These are phyloP conservation scores for Wickerhamomyces bisporus DNA, from an alignment of 805 yeast species.

Conservation along the genomic window DNA sequence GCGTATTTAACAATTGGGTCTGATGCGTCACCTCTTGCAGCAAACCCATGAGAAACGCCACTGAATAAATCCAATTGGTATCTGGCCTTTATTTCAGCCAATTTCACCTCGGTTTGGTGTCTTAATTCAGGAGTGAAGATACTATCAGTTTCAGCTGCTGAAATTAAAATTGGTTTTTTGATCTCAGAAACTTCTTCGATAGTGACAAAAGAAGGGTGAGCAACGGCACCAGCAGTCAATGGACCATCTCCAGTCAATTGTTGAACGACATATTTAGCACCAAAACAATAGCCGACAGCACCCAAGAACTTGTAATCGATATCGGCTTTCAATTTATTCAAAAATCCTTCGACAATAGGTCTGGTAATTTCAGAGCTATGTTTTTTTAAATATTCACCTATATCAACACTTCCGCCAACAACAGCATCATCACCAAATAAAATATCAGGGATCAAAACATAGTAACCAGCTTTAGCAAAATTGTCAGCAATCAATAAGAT, in stretches of 20 bases:
- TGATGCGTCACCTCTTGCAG: slow-evolving; percentile 68
- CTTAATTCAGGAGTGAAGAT: slow-evolving; percentile 63
- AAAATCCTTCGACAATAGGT: slow-evolving; percentile 44
- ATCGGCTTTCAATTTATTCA: slow-evolving; percentile 39
- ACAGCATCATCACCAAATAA: slow-evolving; percentile 46
- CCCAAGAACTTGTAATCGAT: slow-evolving; percentile 44
- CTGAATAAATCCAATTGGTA: slow-evolving; percentile 60
- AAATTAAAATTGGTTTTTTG: slow-evolving; percentile 48
- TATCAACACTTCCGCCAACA: slow-evolving; percentile 18
- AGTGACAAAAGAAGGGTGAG: slow-evolving; percentile 77
- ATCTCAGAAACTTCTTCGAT: slow-evolving; percentile 61
- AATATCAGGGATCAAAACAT: slow-evolving; percentile 73
- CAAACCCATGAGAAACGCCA: slow-evolving; percentile 71
- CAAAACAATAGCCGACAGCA: slow-evolving; percentile 78
- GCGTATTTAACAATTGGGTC: slow-evolving; percentile 55
- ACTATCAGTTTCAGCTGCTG: slow-evolving; percentile 69
- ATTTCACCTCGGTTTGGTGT: slow-evolving; percentile 51
- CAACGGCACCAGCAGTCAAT: slow-evolving; percentile 62
- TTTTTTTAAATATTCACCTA: slow-evolving; percentile 43
- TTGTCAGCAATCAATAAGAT: slow-evolving; percentile 57
- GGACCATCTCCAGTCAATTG: slow-evolving; percentile 34
- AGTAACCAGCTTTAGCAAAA: slow-evolving; percentile 57
- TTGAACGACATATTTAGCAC: slow-evolving; percentile 65
- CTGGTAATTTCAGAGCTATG: slow-evolving; percentile 47
- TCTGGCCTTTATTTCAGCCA: slow-evolving; percentile 45